A percentile compares a stretch with the other conserved stretches of the same genome.
These are phyloP conservation scores for Diddensiella transvaalensis DNA, from an alignment of 805 yeast genomes.

Conservation along the genomic window DNA sequence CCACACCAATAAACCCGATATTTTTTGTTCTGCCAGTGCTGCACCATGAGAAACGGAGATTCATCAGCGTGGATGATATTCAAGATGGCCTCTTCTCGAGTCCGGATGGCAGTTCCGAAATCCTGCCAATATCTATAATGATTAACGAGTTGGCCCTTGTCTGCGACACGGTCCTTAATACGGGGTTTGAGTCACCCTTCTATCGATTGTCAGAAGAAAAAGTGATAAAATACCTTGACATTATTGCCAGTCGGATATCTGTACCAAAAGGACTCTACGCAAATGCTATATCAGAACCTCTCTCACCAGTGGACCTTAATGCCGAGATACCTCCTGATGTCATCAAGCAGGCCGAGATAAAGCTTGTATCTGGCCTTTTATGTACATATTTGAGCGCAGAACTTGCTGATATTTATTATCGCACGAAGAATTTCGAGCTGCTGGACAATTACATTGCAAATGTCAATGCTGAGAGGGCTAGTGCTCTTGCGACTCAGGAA, in stretches of 20 bases:
- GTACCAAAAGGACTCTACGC: constrained; percentile 21
- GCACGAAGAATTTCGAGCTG: constrained; percentile 20
- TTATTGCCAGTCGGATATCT: constrained; percentile 15
- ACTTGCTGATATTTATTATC: constrained; percentile 9
- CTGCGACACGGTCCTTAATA: constrained; percentile 9
- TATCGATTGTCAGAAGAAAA: constrained; percentile 15
- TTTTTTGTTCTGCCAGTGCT: constrained; percentile 27
- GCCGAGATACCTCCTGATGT: constrained; percentile 19
- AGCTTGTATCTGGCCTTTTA: constrained; percentile 19
- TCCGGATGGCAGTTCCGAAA: constrained; percentile 12
- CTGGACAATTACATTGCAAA: constrained; percentile 23
- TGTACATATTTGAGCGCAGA: constrained; percentile 18
- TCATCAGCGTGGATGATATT: constrained; percentile 27
- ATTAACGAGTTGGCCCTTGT: constrained; percentile 7
- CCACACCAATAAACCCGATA: constrained; percentile 29
- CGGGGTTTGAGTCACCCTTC: constrained; percentile 10
- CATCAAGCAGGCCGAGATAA: constrained; percentile 17
- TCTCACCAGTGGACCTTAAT: constrained; percentile 20
- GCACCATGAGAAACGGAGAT: constrained; percentile 13
- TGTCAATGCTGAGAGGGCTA: constrained; percentile 19
- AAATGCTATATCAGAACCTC: constrained; percentile 18
- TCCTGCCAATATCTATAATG: constrained; percentile 18
- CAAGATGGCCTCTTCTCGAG: constrained; percentile 22
- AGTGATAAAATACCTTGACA: constrained; percentile 21
- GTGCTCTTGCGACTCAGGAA: constrained; percentile 20